A percentile compares a stretch with the other conserved stretches of the same genome.
These are phyloP conservation scores for Cyclotella sp. DNA, from an alignment of 108 stramenopile genomes.

Conservation along the genomic window DNA sequence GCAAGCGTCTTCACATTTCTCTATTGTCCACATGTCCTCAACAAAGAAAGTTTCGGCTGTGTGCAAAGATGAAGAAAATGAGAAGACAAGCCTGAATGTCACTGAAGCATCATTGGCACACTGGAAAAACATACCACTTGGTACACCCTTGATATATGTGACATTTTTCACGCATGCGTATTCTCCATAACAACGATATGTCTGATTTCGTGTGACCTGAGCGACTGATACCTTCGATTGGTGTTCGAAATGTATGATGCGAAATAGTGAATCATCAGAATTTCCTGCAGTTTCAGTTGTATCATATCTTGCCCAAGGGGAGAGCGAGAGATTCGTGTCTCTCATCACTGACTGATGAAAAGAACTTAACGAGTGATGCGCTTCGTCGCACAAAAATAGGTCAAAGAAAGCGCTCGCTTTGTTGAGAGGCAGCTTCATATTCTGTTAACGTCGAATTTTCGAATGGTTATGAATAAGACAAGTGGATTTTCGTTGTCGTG, in stretches of 20 bases:
- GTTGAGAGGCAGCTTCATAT: slow-evolving; percentile 24
- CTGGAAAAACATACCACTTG: slow-evolving; percentile 6
- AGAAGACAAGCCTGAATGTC: too few relatives aligned
- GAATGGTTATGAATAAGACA: not conserved
- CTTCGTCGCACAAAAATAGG: slow-evolving; percentile 28
- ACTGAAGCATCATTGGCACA: too few relatives aligned
- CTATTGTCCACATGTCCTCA: slow-evolving; percentile 72
- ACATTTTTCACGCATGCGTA: slow-evolving; percentile 39
- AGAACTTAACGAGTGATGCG: slow-evolving; percentile 21
- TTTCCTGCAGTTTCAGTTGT: slow-evolving; percentile 14
- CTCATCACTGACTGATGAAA: slow-evolving; percentile 49
- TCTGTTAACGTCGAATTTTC: not conserved
- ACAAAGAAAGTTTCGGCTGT: slow-evolving; percentile 69
- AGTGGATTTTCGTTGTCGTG: not conserved
- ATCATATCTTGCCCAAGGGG: slow-evolving; percentile 25
- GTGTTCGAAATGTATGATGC: slow-evolving; percentile 36
- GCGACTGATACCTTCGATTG: slow-evolving; percentile 27
- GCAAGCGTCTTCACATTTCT: slow-evolving; percentile 34
- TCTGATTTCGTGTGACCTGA: slow-evolving; percentile 36
- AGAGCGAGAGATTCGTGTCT: slow-evolving; percentile 55
- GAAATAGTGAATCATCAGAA: slow-evolving; percentile 17
- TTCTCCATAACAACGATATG: slow-evolving; percentile 36
- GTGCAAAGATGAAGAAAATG: slow-evolving; percentile 2
- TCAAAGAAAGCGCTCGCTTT: slow-evolving; percentile 37
- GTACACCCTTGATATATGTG: slow-evolving; percentile 31